Base-by-base conservation (phyloP, 2,329 filamentous ascomycete species). In the Aspergillus sp. region DNA sequence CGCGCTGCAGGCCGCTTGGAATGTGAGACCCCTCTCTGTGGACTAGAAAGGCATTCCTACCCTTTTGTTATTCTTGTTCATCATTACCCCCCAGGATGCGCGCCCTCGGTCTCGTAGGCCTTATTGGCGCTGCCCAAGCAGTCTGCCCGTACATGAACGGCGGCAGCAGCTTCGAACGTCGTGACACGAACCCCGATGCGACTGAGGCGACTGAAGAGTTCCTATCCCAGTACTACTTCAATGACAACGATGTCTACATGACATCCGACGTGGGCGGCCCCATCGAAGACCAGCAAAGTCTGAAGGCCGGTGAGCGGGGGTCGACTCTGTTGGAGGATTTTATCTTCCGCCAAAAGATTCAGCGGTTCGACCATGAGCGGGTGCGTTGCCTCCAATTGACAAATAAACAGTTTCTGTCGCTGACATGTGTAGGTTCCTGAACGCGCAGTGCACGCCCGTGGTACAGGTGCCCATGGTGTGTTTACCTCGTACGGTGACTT, bases 291-390 rank as follows among this genome's bases (percentile, higher is more conserved):
- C 86, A 89, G 66, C 78, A 82, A 60, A 89, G 85, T 64, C 74
- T 91, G 38, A 87, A 81, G 64, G 87, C 82, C n/a, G 89, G 89
- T 2, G 79, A 82, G 7, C 79, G 87, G 44, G 89, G 89, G 1
- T 82, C 88, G 1, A 87, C 86, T 1, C 75, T 91, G 18, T 75
- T 91, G 0, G 89, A 91, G 66, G 89, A 91, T 68, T 89, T 88
- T 50, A 85, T 88, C 61, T 87, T 89, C 68, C 81, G 88, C 32
- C 87, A 91, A 66, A 90, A 89, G 76, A 87, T 89, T 42, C 84
- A 85, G 48, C 84, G 83, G 53, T 89, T 90, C 64, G 87, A 90
- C 56, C 87, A 90, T 64, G 88, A 90, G 66, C 78, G 88, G 20
- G 88, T 88, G 73, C 67, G 76, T 15, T 53, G 15, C 11, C 4